Percentiles rank a stretch among this genome's conserved stretches.
Conservation (phyloP, 2,329 filamentous ascomycete species). For the Leptodontidium sp. region DNA sequence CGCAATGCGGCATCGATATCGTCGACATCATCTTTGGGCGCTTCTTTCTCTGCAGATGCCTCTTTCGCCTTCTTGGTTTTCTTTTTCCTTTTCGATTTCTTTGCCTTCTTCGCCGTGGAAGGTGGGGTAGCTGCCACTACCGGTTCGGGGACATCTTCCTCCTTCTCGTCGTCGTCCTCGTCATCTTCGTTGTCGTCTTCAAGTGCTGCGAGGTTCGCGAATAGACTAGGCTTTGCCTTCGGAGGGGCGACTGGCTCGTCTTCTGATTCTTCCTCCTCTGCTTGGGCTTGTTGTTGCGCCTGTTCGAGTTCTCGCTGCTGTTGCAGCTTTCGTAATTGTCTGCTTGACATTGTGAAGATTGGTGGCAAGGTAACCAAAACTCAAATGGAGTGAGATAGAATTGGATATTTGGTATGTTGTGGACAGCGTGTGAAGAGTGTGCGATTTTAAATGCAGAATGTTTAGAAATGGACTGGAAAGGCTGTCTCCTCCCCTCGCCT, state of each 20-base stretch:
- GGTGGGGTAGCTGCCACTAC: slow-evolving; percentile 36
- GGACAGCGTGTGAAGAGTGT: background rate
- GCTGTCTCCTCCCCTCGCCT: too few relatives aligned
- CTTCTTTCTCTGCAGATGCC: slow-evolving; percentile 39
- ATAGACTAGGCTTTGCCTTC: slow-evolving; percentile 58
- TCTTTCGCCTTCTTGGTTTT: slow-evolving; percentile 48
- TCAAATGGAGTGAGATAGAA: too few relatives aligned
- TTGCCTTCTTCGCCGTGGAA: slow-evolving; percentile 52
- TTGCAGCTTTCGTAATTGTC: slow-evolving; percentile 48
- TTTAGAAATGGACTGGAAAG: slow-evolving; percentile 2
- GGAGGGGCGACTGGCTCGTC: slow-evolving; percentile 43
- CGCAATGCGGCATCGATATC: slow-evolving; percentile 73
- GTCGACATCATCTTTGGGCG: slow-evolving; percentile 55
- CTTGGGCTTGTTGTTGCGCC: slow-evolving; percentile 35
- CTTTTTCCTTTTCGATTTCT: slow-evolving; percentile 68
- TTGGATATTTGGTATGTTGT: background rate
- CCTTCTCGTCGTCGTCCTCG: slow-evolving; percentile 42
- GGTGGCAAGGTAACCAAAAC: background rate
- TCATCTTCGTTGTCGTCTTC: slow-evolving; percentile 51
- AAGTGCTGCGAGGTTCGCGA: slow-evolving; percentile 59
- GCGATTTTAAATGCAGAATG: background rate
- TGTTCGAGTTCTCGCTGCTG: slow-evolving; percentile 46
- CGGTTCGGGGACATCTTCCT: slow-evolving; percentile 47
- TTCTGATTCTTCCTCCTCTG: slow-evolving; percentile 42
- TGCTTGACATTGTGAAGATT: slow-evolving; percentile 44